phyloP scores from a whole-genome alignment of 164 flowering plant genomes.

The Buxus sempervirens region DNA sequence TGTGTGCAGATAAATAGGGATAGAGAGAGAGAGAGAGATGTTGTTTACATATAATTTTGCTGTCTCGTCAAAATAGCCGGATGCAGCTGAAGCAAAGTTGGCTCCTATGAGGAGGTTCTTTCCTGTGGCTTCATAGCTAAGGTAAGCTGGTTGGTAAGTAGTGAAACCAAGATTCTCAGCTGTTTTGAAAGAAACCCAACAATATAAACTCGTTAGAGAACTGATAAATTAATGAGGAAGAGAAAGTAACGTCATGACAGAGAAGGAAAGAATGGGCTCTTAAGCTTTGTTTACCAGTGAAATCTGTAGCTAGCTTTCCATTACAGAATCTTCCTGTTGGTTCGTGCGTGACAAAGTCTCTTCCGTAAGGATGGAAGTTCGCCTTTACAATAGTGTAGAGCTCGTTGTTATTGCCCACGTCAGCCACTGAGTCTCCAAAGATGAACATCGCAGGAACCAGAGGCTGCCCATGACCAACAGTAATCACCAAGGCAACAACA shows the following conservation, averaged over 20 bases:
- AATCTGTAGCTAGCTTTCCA: conserved; percentile 86
- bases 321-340: conserved; percentile 95
- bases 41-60: conserved; percentile 57
- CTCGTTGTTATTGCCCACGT: conserved; percentile 80
- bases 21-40: conserved; percentile 3
- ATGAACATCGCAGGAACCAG: conserved; percentile 74
- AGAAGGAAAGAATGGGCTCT: not conserved
- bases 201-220: not conserved
- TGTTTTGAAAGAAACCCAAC: conserved; percentile 23
- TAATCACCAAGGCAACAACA: conserved; percentile 15
- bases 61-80: conserved; percentile 72
- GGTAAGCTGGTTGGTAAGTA: conserved; percentile 83
- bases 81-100: conserved; percentile 89
- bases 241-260: not conserved
- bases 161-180: conserved; percentile 85
- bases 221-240: too few relatives aligned
- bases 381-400: conserved; percentile 64
- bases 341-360: conserved; percentile 61
- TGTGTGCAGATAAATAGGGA: conserved; percentile 11
- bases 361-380: conserved; percentile 86
- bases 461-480: conserved; percentile 51
- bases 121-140: conserved; percentile 59
- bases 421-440: conserved; percentile 92
- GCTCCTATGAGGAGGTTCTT: conserved; percentile 57
- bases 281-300: conserved; percentile 47